Base-by-base conservation (phyloP, 225 moss, liverwort and hornwort genomes). In the Ulota crispa region DNA sequence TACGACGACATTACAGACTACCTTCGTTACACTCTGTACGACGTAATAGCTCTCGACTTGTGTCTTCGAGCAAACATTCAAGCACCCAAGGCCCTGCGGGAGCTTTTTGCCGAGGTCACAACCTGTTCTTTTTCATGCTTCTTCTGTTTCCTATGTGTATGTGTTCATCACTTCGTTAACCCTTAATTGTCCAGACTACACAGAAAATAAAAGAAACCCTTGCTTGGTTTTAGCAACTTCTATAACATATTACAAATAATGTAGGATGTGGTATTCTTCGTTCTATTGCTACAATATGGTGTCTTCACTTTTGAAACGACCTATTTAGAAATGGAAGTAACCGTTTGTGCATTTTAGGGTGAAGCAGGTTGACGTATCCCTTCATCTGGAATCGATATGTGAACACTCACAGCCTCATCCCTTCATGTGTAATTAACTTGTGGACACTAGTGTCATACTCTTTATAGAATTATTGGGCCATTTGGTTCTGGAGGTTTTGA, bases 1-100 rank as follows among this genome's bases (percentile, higher is more conserved):
- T 95, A 95, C 66, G 96, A 96, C 73, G 96, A 96, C 78, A 96
- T 96, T 67, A 95, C 96, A 43, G 96, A 96, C 79, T 96, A 92
- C 78, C 89, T 96, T 70, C 95, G 95, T 45, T 95, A 96, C 80
- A 96, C 95, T 53, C 70, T 96, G 60, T 96, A 96, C 69, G 95
- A 96, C 85, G 92, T 96, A n/a, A 96, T 96, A 67, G 96, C 96
- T 64, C 85, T 96, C 65, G 96, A 96, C 72, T 92, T 93, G 70
- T 93, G 93, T 55, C 87, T 96, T 64, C 85, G 96, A 66, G 96
- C 96, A 34, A 96, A 94, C 68, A 92, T 96, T 79, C 96, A 96
- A 88, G 93, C 96, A 75, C 96, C 96, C 27, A 96, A 92, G 80
- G 56, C 68, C 79, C 93, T 96, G 5, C 89, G 93, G 50, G 92